These are phyloP conservation scores for Schrenkiella parvula DNA, from an alignment of 345 rosid species.

Conservation along the genomic window DNA sequence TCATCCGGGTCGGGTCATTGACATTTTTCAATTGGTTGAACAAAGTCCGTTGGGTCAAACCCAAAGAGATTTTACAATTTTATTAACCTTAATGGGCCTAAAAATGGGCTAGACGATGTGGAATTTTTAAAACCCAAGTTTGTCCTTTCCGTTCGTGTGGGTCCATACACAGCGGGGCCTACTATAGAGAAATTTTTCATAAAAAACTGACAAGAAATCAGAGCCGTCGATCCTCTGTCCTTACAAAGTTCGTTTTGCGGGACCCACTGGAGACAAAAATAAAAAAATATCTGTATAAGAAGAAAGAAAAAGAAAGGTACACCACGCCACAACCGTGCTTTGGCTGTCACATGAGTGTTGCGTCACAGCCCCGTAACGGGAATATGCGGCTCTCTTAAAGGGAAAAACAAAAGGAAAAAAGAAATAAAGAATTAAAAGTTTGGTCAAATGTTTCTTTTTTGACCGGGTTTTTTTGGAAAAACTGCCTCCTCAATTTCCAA, in stretches of 20 bases:
- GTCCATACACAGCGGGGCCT: neutral
- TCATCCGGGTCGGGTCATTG: conserved; percentile 19
- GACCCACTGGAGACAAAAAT: neutral
- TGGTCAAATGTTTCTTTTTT: conserved; percentile 32
- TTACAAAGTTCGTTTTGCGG: conserved; percentile 24
- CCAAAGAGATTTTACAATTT: neutral
- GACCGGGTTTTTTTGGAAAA: conserved; percentile 29
- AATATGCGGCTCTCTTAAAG: conserved; percentile 20
- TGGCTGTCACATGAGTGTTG: conserved; percentile 23
- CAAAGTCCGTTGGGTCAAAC: neutral
- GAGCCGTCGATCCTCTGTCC: conserved; percentile 33
- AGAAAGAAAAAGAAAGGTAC: conserved; percentile 17
- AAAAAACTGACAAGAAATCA: conserved; percentile 25
- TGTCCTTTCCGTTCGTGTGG: neutral
- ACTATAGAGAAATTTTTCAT: neutral
- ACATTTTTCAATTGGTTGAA: neutral
- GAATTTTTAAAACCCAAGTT: neutral
- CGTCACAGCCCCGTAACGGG: conserved; percentile 24
- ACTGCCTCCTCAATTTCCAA: conserved; percentile 23
- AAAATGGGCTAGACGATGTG: neutral
- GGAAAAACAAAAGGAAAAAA: neutral
- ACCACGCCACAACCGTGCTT: conserved; percentile 31
- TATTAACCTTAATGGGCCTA: neutral
- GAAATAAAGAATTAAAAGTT: neutral
- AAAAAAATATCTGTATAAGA: neutral